Evolutionary conservation across 2,329 filamentous ascomycete species (phyloP).

Genomic region (Penicillium hordei): DNA sequence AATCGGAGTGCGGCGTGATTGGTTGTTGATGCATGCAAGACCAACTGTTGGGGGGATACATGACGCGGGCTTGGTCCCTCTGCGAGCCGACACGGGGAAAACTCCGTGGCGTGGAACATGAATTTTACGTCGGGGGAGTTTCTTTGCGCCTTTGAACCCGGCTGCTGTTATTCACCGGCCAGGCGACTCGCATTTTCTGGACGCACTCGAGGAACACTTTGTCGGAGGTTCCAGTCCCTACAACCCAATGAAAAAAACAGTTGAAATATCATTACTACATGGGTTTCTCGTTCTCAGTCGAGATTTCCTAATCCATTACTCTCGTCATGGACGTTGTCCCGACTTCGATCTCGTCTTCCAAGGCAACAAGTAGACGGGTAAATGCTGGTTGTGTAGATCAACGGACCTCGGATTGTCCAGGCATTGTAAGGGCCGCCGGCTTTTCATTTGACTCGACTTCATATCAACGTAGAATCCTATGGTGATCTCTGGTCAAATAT

Average conservation of each 20-base stretch:
- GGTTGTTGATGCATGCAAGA: slow-evolving; percentile 30
- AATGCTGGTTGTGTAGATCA: neutral
- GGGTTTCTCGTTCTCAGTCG: slow-evolving; percentile 13
- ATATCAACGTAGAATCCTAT: neutral
- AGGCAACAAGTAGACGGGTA: neutral
- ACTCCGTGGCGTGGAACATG: slow-evolving; percentile 13
- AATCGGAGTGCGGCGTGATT: slow-evolving; percentile 28
- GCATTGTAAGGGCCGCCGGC: no score
- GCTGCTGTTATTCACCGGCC: slow-evolving; percentile 24
- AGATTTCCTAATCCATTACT: slow-evolving; percentile 11
- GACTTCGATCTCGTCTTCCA: neutral
- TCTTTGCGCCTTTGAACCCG: slow-evolving; percentile 31
- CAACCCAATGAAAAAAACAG: slow-evolving; percentile 42
- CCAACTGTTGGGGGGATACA: slow-evolving; percentile 31
- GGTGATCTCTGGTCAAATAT: neutral
- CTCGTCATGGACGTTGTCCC: slow-evolving; percentile 1
- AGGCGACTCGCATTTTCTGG: slow-evolving; percentile 36
- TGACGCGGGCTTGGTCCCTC: slow-evolving; percentile 28
- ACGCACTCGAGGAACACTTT: slow-evolving; percentile 28
- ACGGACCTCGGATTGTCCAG: neutral
- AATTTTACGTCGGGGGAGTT: slow-evolving; percentile 14
- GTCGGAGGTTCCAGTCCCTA: slow-evolving; percentile 35
- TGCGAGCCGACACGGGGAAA: slow-evolving; percentile 35
- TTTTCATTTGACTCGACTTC: neutral
- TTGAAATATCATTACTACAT: slow-evolving; percentile 34